A percentile compares a stretch with the other conserved stretches of the same genome.
phyloP scores from a whole-genome alignment of 192 early-diverging fungal species.

The Umbelopsis ramanniana region DNA sequence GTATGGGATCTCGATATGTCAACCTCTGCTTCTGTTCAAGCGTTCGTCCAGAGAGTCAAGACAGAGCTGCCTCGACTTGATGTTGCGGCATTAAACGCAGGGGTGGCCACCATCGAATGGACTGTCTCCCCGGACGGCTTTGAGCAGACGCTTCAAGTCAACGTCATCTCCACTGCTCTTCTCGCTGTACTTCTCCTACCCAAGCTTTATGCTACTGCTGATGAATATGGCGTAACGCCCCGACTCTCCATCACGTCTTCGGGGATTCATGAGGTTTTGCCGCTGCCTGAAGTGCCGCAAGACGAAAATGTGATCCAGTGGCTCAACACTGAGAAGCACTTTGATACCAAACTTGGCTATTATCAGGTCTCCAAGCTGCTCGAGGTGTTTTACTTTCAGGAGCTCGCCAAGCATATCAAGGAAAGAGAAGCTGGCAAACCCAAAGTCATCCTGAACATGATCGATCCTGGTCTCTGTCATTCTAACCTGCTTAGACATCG shows the following conservation, averaged over 20 bases:
- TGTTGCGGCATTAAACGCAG: constrained; percentile 4
- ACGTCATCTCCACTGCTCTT: constrained; percentile 1
- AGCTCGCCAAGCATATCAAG: not conserved
- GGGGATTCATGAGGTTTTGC: not conserved
- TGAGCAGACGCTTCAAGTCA: constrained; percentile 17
- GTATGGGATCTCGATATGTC: constrained; percentile 3
- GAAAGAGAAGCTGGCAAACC: not conserved
- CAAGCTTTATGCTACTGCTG: not conserved
- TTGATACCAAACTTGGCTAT: not conserved
- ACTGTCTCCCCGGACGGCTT: not conserved
- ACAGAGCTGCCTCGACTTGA: not conserved
- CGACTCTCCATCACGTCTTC: not conserved
- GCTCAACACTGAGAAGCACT: constrained; percentile 1
- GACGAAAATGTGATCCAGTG: not conserved
- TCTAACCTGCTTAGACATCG: constrained; percentile 8
- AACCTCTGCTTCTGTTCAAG: not conserved
- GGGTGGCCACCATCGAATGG: not conserved
- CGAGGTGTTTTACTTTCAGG: not conserved
- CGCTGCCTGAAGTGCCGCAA: not conserved
- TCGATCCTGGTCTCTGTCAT: constrained; percentile 4
- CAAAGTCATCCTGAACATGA: not conserved
- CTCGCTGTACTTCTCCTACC: not conserved
- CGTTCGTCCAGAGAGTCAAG: not conserved
- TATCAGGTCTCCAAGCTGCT: not conserved
- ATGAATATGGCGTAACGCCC: not conserved